A percentile compares a stretch with the other conserved stretches of the same genome.
These are phyloP conservation scores for Allium cepa DNA, from an alignment of 106 monocot species.

Conservation along the genomic window DNA sequence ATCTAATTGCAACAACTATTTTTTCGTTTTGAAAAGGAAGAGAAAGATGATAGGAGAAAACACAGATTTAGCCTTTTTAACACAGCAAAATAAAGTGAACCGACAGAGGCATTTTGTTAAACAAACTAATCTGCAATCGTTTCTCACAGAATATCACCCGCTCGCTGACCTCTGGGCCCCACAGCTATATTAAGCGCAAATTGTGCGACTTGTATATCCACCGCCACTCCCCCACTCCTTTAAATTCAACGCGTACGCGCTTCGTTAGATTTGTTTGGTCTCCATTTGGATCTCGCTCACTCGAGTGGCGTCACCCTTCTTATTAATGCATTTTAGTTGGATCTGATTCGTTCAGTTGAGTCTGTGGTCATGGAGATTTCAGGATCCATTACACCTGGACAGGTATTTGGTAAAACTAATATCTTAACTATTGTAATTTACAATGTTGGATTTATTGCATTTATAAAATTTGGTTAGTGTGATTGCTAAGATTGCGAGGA, in stretches of 20 bases:
- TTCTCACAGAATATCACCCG: not conserved
- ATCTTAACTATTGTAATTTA: too few species aligned
- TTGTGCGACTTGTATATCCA: not conserved
- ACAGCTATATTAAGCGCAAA: not conserved
- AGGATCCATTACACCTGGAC: slow-evolving; percentile 51
- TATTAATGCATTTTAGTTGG: not conserved
- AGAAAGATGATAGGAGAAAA: too few species aligned
- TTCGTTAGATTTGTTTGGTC: not conserved
- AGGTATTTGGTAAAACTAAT: slow-evolving; percentile 24
- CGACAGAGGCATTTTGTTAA: slow-evolving; percentile 4
- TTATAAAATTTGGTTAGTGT: too few species aligned
- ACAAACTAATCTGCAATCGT: not conserved
- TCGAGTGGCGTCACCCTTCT: not conserved
- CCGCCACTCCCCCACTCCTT: not conserved
- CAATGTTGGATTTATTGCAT: too few species aligned
- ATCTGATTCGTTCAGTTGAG: not conserved
- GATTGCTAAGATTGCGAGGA: too few species aligned
- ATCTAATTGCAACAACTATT: too few species aligned
- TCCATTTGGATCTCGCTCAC: not conserved
- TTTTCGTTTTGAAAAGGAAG: too few species aligned
- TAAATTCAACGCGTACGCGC: not conserved
- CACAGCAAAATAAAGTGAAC: not conserved
- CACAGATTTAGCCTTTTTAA: too few species aligned
- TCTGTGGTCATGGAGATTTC: slow-evolving; percentile 30
- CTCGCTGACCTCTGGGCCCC: not conserved